These are phyloP conservation scores for Rhododendron ovatum DNA, from an alignment of 148 eudicot species.

Conservation along the genomic window DNA sequence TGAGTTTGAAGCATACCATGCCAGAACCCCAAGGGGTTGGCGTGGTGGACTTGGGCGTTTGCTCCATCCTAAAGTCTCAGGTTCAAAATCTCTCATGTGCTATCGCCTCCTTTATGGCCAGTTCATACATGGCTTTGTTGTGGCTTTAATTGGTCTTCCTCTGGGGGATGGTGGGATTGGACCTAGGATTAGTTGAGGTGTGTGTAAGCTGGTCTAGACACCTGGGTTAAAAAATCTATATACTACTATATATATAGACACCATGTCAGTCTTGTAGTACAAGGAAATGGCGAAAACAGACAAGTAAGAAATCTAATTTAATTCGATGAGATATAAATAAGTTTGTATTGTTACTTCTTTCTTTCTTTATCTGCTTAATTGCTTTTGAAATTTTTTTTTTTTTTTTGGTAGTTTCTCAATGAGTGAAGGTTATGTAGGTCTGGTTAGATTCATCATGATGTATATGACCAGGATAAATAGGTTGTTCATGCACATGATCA, in stretches of 20 bases:
- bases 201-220: neutral
- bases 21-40: too few relatives aligned
- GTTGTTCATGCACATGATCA: neutral
- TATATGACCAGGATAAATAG: neutral
- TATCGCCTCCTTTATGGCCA: neutral
- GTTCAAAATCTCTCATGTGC: neutral
- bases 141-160: neutral
- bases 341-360: neutral
- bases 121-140: neutral
- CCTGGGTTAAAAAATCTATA: too few relatives aligned
- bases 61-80: neutral
- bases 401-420: neutral
- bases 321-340: neutral
- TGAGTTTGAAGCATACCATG: neutral
- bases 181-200: neutral
- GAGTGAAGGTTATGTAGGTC: neutral
- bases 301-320: neutral
- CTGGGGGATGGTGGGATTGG: neutral
- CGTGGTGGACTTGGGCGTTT: too few relatives aligned
- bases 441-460: neutral
- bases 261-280: neutral
- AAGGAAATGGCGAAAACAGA: neutral
- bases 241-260: neutral
- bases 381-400: neutral
- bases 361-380: neutral